Percentiles rank a stretch among this genome's conserved stretches.
phyloP scores from a whole-genome alignment of 2,329 filamentous ascomycete genomes.

The Fusarium dimerum region DNA sequence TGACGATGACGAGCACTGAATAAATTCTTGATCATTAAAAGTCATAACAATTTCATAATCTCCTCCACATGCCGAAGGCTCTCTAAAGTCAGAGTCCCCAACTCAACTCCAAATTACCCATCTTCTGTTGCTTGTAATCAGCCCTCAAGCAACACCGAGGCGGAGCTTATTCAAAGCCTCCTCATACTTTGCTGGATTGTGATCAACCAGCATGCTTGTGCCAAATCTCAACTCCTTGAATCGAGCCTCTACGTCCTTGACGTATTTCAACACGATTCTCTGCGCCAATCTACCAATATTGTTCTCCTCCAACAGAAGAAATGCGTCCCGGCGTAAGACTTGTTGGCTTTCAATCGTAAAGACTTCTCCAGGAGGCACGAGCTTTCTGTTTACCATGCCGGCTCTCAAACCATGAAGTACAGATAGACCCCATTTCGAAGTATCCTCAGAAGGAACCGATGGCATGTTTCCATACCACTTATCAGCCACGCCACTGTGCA shows the following conservation, averaged over 20 bases:
- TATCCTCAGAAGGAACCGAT: slow-evolving; percentile 46
- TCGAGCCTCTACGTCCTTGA: slow-evolving; percentile 68
- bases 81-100: not conserved
- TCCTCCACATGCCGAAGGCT: not conserved
- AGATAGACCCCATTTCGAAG: slow-evolving; percentile 70
- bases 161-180: slow-evolving; percentile 63
- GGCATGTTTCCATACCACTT: slow-evolving; percentile 57
- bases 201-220: slow-evolving; percentile 73
- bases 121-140: slow-evolving; percentile 4
- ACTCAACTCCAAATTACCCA: not conserved
- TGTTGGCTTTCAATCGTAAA: slow-evolving; percentile 70
- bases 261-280: slow-evolving; percentile 68
- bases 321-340: slow-evolving; percentile 68
- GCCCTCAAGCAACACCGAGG: slow-evolving; percentile 44
- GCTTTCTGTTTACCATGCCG: slow-evolving; percentile 68
- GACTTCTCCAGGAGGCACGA: slow-evolving; percentile 75
- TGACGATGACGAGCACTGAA: no score
- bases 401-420: slow-evolving; percentile 66
- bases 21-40: no score
- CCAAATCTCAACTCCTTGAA: slow-evolving; percentile 74
- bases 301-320: slow-evolving; percentile 48
- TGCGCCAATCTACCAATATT: slow-evolving; percentile 66
- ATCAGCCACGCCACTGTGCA: slow-evolving; percentile 62
- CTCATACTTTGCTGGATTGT: slow-evolving; percentile 75
- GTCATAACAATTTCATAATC: no score